These are phyloP conservation scores for Sugiyamaella xylanicola DNA, from an alignment of 1,139 yeast species.

Conservation along the genomic window DNA sequence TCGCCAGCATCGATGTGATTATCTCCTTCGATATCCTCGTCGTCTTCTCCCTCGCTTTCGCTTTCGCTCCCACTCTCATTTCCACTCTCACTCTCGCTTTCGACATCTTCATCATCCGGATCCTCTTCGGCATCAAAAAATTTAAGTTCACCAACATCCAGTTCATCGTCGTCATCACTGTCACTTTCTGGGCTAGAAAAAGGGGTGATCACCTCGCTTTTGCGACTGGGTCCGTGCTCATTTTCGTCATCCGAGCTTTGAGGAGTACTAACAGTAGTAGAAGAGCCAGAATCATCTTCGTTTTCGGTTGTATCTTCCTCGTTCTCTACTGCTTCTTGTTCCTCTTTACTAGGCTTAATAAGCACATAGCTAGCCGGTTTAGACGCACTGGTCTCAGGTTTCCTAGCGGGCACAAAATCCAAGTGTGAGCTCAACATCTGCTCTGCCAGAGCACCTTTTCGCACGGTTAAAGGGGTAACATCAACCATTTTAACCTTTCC, in stretches of 20 bases:
- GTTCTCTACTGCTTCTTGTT: neutral
- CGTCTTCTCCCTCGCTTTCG: neutral
- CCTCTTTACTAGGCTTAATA: conserved; percentile 25
- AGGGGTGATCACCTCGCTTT: conserved; percentile 9
- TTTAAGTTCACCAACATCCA: conserved; percentile 7
- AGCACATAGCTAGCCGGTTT: conserved; percentile 33
- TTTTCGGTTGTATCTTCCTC: conserved; percentile 5
- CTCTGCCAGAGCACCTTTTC: conserved; percentile 44
- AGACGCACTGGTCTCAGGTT: conserved; percentile 45
- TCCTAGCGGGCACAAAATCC: conserved; percentile 57
- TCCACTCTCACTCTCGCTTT: conserved; percentile 15
- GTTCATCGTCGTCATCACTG: conserved; percentile 11
- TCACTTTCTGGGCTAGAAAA: conserved; percentile 10
- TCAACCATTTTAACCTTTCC: conserved; percentile 11
- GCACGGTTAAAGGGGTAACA: conserved; percentile 15
- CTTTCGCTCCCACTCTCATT: neutral
- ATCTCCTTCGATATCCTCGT: neutral
- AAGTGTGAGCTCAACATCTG: conserved; percentile 61
- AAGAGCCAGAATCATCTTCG: neutral
- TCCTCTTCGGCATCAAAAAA: conserved; percentile 15
- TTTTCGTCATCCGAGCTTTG: conserved; percentile 11
- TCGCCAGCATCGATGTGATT: neutral
- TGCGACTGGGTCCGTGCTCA: neutral
- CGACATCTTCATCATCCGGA: conserved; percentile 28
- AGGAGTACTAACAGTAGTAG: conserved; percentile 3